Conservation (phyloP, 371 early-diverging fungal species). For the Capillidium heterosporum region DNA sequence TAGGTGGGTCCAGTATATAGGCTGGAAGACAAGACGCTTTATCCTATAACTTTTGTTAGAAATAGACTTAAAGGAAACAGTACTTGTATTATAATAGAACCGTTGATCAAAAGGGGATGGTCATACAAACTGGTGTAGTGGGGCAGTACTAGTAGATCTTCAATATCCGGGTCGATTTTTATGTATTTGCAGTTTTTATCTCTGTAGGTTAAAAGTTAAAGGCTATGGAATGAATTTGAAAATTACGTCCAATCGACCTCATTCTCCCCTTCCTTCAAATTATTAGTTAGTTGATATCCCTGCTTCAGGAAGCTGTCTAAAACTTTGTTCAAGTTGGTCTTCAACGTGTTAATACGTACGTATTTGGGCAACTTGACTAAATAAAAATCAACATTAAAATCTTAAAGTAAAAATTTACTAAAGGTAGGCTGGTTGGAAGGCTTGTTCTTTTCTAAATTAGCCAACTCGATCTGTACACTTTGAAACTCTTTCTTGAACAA, state of each 20-base stretch:
- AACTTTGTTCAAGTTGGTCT: slow-evolving; percentile 41
- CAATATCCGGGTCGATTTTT: slow-evolving; percentile 49
- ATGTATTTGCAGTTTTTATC: slow-evolving; percentile 13
- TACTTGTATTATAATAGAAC: slow-evolving; percentile 71
- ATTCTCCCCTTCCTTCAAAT: slow-evolving; percentile 16
- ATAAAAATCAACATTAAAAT: not conserved
- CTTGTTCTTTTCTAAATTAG: slow-evolving; percentile 44
- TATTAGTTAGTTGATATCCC: slow-evolving; percentile 22
- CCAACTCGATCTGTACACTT: slow-evolving; percentile 34
- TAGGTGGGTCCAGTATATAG: slow-evolving; percentile 59
- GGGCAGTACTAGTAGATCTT: slow-evolving; percentile 70
- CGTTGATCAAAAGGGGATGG: slow-evolving; percentile 45
- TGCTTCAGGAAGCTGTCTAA: slow-evolving; percentile 38
- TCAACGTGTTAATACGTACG: slow-evolving; percentile 54
- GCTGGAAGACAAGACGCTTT: slow-evolving; percentile 97
- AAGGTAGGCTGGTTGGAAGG: slow-evolving; percentile 20
- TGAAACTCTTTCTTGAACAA: not conserved
- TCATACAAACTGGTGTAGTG: slow-evolving; percentile 66
- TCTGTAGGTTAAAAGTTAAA: not conserved
- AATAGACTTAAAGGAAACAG: not conserved
- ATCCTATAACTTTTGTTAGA: slow-evolving; percentile 29
- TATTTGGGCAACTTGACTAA: slow-evolving; percentile 43
- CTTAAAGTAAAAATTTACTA: not conserved
- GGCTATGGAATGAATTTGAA: not conserved
- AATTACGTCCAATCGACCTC: slow-evolving; percentile 17